phyloP scores from a whole-genome alignment of 441 rosid species.

The Aquilaria agallochum region DNA sequence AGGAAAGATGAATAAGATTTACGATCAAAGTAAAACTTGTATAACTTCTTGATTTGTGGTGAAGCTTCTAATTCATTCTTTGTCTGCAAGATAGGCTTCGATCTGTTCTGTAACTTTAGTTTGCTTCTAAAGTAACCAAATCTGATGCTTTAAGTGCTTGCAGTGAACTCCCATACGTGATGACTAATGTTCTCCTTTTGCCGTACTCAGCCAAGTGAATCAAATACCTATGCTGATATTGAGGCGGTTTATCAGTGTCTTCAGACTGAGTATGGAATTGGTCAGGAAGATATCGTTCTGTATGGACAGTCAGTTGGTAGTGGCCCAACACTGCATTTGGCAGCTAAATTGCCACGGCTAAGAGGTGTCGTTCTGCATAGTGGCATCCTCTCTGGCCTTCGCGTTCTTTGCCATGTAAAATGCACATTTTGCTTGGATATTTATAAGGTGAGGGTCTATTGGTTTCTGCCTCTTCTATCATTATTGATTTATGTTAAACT shows the following conservation, averaged over 20 bases:
- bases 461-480: neutral
- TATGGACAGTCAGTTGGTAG: constrained; percentile 99
- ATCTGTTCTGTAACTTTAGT: neutral
- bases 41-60: too few relatives aligned
- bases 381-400: constrained; percentile 97
- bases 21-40: too few relatives aligned
- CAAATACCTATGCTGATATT: constrained; percentile 93
- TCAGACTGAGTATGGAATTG: constrained; percentile 84
- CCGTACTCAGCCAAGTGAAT: constrained; percentile 76
- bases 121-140: neutral
- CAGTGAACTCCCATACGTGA: constrained; percentile 1
- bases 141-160: neutral
- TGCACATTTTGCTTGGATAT: constrained; percentile 88
- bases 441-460: constrained; percentile 48
- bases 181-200: constrained; percentile 7
- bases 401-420: constrained; percentile 94
- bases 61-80: neutral
- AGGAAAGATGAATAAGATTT: too few relatives aligned
- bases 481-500: neutral
- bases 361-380: constrained; percentile 97
- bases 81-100: neutral
- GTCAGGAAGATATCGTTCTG: constrained; percentile 87
- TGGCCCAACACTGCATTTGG: constrained; percentile 95
- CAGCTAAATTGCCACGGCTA: constrained; percentile 90
- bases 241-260: constrained; percentile 94